Conservation (phyloP, 805 yeast genomes). For the Candida manassasensis region DNA sequence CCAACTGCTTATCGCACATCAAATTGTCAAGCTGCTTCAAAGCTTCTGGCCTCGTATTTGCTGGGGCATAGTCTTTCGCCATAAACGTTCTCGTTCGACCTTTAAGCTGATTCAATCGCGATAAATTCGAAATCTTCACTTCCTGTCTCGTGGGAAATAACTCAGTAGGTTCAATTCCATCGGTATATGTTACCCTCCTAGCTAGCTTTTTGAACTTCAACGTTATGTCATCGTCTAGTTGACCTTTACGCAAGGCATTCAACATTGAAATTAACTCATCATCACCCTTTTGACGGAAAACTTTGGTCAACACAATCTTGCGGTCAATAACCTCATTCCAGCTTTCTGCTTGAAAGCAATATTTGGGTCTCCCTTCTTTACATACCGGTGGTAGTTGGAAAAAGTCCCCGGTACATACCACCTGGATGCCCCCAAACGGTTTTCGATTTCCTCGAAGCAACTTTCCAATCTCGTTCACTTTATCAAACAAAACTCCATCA, state of each 20-base stretch:
- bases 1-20: constrained; percentile 65
- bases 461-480: constrained; percentile 68
- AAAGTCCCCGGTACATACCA: constrained; percentile 91
- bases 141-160: constrained; percentile 81
- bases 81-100: constrained; percentile 44
- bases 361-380: constrained; percentile 36
- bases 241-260: constrained; percentile 75
- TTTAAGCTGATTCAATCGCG: constrained; percentile 34
- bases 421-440: constrained; percentile 94
- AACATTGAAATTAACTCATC: constrained; percentile 69
- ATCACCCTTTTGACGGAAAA: constrained; percentile 88
- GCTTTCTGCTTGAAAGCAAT: constrained; percentile 68
- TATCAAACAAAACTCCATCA: constrained; percentile 71
- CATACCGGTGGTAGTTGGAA: constrained; percentile 92
- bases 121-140: constrained; percentile 70
- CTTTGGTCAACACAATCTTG: constrained; percentile 69
- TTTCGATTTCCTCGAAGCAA: constrained; percentile 41
- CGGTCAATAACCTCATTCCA: constrained; percentile 65
- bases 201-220: constrained; percentile 47
- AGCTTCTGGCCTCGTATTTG: constrained; percentile 14
- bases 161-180: constrained; percentile 86
- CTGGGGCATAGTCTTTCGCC: constrained; percentile 27
- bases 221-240: constrained; percentile 46
- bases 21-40: constrained; percentile 47
- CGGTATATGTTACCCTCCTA: constrained; percentile 56